Conservation (phyloP, 2,329 filamentous ascomycete species). For the Geoglossum cookeanum region DNA sequence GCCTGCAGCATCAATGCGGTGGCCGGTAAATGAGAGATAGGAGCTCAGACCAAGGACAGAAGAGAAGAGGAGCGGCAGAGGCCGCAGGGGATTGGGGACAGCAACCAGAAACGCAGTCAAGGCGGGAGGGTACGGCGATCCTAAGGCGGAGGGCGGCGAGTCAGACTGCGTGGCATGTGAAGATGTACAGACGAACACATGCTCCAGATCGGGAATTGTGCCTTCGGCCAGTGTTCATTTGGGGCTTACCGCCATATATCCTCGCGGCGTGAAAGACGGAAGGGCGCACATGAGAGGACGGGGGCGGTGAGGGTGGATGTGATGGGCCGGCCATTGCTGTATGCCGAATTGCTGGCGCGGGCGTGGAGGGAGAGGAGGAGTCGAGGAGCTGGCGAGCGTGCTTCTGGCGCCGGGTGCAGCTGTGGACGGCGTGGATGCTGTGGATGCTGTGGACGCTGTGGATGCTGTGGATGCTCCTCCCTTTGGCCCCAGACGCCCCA, state of each 20-base stretch:
- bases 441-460: too few species aligned
- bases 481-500: not conserved
- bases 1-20: slow-evolving; percentile 43
- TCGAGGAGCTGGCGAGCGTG: not conserved
- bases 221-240: not conserved
- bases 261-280: not conserved
- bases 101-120: slow-evolving; percentile 46
- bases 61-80: slow-evolving; percentile 46
- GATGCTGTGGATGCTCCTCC: not conserved
- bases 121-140: slow-evolving; percentile 44
- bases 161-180: not conserved
- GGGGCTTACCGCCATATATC: slow-evolving; percentile 2
- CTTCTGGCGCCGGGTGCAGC: not conserved
- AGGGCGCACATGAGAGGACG: not conserved
- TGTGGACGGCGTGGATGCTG: not conserved
- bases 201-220: not conserved
- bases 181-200: not conserved
- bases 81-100: slow-evolving; percentile 45
- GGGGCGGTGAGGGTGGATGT: not conserved
- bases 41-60: slow-evolving; percentile 45
- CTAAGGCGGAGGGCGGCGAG: slow-evolving; percentile 19
- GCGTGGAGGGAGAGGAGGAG: not conserved
- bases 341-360: not conserved
- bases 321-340: not conserved
- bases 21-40: slow-evolving; percentile 44